A percentile compares a stretch with the other conserved stretches of the same genome.
Evolutionary conservation across 345 rosid genomes (phyloP).

Genomic region (Rhodamnia argentea): DNA sequence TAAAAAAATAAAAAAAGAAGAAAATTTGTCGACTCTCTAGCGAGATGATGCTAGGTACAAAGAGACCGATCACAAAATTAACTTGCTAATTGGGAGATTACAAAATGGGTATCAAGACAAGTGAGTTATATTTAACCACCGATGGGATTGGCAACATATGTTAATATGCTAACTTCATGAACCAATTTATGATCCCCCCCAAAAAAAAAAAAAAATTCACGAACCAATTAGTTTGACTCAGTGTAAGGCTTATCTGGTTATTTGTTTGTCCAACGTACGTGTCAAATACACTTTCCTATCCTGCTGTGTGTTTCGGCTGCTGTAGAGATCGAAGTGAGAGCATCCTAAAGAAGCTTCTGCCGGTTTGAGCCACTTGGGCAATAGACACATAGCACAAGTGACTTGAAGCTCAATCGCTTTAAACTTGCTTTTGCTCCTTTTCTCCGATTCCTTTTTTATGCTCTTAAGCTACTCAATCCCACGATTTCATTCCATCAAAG

Average conservation of each 20-base stretch:
- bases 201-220: no score
- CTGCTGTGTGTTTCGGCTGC: background rate
- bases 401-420: background rate
- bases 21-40: background rate
- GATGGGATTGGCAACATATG: background rate
- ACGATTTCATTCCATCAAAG: background rate
- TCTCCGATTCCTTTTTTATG: constrained; percentile 14
- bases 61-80: background rate
- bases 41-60: background rate
- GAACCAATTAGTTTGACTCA: background rate
- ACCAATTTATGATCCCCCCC: no score
- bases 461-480: constrained; percentile 56
- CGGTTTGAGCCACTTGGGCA: background rate
- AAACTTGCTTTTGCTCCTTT: constrained; percentile 34
- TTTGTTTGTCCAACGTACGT: background rate
- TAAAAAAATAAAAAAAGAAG: no score
- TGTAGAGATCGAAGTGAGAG: background rate
- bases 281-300: background rate
- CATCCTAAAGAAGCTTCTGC: background rate
- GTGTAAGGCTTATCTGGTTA: background rate
- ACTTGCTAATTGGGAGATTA: background rate
- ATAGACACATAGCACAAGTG: background rate
- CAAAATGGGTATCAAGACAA: background rate
- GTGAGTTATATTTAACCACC: background rate
- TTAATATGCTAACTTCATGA: background rate